A percentile compares a stretch with the other conserved stretches of the same genome.
Conservation (phyloP, 371 early-diverging fungal species). For the Cokeromyces recurvatus region DNA sequence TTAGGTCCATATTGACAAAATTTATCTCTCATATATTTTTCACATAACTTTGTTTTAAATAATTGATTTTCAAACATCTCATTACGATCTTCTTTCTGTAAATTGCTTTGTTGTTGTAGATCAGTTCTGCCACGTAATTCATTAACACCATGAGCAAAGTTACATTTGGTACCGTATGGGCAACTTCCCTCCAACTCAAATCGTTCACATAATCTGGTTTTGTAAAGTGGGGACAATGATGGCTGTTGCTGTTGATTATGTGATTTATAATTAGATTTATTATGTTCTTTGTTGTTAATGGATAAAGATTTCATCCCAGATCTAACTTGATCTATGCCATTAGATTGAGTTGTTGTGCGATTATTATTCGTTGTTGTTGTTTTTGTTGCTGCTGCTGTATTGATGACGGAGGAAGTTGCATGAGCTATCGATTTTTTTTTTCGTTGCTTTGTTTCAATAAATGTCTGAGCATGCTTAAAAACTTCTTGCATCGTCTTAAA, state of each 20-base stretch:
- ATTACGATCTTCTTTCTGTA: background rate
- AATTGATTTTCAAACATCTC: constrained; percentile 50
- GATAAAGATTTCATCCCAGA: background rate
- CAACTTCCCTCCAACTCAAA: constrained; percentile 78
- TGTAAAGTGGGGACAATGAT: constrained; percentile 63
- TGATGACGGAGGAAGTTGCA: too few relatives aligned
- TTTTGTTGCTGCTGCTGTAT: too few relatives aligned
- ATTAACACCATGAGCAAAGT: constrained; percentile 80
- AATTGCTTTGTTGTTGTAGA: constrained; percentile 8
- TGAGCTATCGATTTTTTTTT: too few relatives aligned
- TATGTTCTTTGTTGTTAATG: background rate
- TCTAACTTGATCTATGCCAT: background rate
- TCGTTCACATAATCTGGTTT: constrained; percentile 81
- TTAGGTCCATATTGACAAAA: constrained; percentile 80
- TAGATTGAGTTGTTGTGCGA: constrained; percentile 5
- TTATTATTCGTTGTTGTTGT: background rate
- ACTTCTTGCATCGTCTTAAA: constrained; percentile 82
- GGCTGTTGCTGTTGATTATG: background rate
- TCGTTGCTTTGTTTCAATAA: constrained; percentile 50
- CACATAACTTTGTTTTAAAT: constrained; percentile 83
- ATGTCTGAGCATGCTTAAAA: constrained; percentile 62
- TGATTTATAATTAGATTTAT: background rate
- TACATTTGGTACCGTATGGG: constrained; percentile 76
- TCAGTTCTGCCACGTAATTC: constrained; percentile 65
- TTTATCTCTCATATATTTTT: constrained; percentile 71